Conservation (phyloP, 2,329 filamentous ascomycete species). For the Colletotrichum acutatum region DNA sequence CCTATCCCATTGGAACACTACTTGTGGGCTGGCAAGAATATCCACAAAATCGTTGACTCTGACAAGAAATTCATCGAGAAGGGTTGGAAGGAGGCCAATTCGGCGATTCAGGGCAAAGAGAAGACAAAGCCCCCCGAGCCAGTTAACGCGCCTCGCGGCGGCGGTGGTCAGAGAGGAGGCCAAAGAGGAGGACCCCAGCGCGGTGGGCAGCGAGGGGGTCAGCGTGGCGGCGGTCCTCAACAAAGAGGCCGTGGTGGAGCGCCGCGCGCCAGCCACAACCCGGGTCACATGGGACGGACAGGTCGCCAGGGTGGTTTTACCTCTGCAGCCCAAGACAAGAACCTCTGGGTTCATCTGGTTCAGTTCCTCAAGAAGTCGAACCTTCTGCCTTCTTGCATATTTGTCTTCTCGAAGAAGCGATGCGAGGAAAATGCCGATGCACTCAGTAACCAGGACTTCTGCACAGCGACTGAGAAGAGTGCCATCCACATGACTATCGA, state of each 20-base stretch:
- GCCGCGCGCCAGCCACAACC: conserved; percentile 69
- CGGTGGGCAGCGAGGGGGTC: conserved; percentile 58
- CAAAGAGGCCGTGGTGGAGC: conserved; percentile 67
- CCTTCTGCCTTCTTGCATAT: conserved; percentile 92
- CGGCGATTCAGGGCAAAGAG: conserved; percentile 82
- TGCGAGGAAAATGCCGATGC: conserved; percentile 98
- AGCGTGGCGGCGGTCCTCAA: conserved; percentile 63
- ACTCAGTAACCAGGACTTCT: conserved; percentile 94
- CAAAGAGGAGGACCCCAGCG: conserved; percentile 49
- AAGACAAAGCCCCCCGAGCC: conserved; percentile 68
- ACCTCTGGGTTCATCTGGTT: conserved; percentile 95
- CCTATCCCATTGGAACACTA: conserved; percentile 97
- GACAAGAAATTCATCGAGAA: conserved; percentile 92
- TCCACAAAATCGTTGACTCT: conserved; percentile 93
- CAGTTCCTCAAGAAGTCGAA: conserved; percentile 89
- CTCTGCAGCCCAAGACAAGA: conserved; percentile 93
- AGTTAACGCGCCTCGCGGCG: conserved; percentile 45
- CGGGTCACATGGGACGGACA: conserved; percentile 89
- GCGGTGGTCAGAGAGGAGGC: conserved; percentile 49
- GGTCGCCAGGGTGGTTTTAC: conserved; percentile 88
- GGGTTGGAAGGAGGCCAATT: conserved; percentile 95
- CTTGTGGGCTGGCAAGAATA: conserved; percentile 92
- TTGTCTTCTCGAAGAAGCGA: conserved; percentile 97
- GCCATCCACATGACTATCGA: conserved; percentile 98
- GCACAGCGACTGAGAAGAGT: conserved; percentile 93